Base-by-base conservation (phyloP, 2,329 filamentous ascomycete species). In the Beauveria varroae region DNA sequence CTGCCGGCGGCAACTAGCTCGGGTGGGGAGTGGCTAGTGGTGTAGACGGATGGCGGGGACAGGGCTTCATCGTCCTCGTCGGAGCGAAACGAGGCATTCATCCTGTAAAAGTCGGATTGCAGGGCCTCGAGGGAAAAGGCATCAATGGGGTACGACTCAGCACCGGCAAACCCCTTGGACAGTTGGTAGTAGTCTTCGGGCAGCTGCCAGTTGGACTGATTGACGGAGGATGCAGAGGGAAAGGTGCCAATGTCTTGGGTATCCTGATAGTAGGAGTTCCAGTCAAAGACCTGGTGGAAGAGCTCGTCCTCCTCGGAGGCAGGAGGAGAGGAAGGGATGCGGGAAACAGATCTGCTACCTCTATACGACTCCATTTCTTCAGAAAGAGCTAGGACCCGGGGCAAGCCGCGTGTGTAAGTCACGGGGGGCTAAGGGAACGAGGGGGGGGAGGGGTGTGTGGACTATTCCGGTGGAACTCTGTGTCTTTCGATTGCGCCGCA, bases 201-300 rank as follows among this genome's bases (percentile, higher is more conserved):
- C 65, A 65, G 68, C 67, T 57, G 67, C 64, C 67, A 66, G 64
- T 65, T 65, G 65, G 67, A 67, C 62, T 66, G 67, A 64, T 28
- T 37, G 40, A 54, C 20, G 50, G 57, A 46, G 50, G 57, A 37
- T 6, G 50, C n/a, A 14, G 57, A 54, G 57, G 57, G 20, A 40
- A 53, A 28, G 50, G n/a, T 14, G 34, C 50, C 41, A 41, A 54
- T 30, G 57, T 60, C 49, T 28, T 50, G 57, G 49, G 49, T 60
- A 7, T 60, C 49, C 49, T 54, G 57, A 69, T 68, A 73, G 67
- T 74, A 74, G 63, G 68, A 65, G 61, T 67, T 64, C 71, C 69
- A 75, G 72, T 75, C 74, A 68, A 75, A 75, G 69, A 71, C 67
- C 62, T 69, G 66, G 62, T 72, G 63, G 67, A 75, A 74, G 63